Base-by-base conservation (phyloP, 1,139 yeast genomes). In the Suhomyces ambrosiae region DNA sequence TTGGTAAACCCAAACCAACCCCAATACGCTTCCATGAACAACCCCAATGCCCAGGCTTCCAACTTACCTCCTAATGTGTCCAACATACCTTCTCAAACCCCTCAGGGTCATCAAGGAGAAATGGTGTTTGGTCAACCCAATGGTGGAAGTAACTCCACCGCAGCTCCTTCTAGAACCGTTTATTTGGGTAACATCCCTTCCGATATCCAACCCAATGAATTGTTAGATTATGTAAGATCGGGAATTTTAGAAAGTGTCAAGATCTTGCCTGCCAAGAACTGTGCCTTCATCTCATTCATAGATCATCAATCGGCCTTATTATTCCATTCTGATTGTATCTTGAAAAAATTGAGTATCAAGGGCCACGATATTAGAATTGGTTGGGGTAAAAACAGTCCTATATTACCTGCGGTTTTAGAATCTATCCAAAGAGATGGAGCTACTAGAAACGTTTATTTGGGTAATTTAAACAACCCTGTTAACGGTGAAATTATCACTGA, bases 351-450 rank as follows among this genome's bases (percentile, higher is more conserved):
- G 42, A 73, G 73, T 37, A 77, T 79, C 40, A 72, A 72, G 49
- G 80, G 79, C 34, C 74, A 76, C 47, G 82, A 79, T 50, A 70
- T 79, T 29, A 68, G 80, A 49, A 70, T 88, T 26, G 82, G 84
- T 16, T 86, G 94, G 81, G 86, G 87, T 7, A 71, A 75, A 35
- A 78, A 86, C 32, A 68, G 79, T 22, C 76, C 84, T 8, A 74
- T 88, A 21, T 75, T 82, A 35, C 82, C 89, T 1, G 74, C 82
- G 4, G 86, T 90, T 7, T 68, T 79, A 46, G 76, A 79, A 41
- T 86, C 92, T 14, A 86, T 90, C 33, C 82, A 82, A 49, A 79
- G 85, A 48, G 90, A 88, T 49, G 89, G 90, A 25, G 97, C 97
- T 7, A 86, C 97, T 5, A 77, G 97, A 63, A 86, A 87, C 53